Evolutionary conservation across 2,329 filamentous ascomycete genomes (phyloP), one percentile per base, ranked within the genome.

Genomic region (Scleromitrula shiraiana): DNA sequence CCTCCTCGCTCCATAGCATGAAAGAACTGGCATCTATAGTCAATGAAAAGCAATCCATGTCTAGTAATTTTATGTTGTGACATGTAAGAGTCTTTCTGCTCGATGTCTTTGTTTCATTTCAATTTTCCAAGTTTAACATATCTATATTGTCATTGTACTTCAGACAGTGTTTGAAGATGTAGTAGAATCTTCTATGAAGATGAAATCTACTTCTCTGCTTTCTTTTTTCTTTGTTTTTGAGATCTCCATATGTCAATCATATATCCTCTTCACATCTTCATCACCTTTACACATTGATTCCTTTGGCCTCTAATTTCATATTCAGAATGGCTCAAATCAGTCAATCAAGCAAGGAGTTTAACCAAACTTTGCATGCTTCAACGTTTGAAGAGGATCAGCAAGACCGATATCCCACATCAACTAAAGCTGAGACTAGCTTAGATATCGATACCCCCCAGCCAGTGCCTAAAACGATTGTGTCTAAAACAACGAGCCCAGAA

Each of bases 401-500:
- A 5, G 9, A 10, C 9, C 29, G n/a, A 10, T 30, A 12, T 14
- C n/a, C 29, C 10, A 30, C 9, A 30, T 14, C 9, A 5, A 9
- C 10, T 30, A 9, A 4, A 30, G 4, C 29, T 12, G 29, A 33
- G 14, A 17, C 19, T 26, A 14, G 14, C 24, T 2, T 10, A 29
- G 14, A 15, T 27, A 29, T 5, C 8, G 26, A 29, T 24, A 26
- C 19, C 12, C 4, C 7, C 15, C 33, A 44, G 27, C 22, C 30
- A 27, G 24, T 37, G 24, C 40, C 27, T 41, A 30, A 29, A 30
- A 26, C 4, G n/a, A 22, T 7, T 3, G 5, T 39, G 29, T 7
- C 24, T 22, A 40, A 24, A 19, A 45, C 19, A 2, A 15, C 7
- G 22, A 9, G 14, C 14, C 14, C 35, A n/a, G 38, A 67, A 54